Base-by-base conservation (phyloP, 2,329 filamentous ascomycete species). In the Ascochyta rabiei region DNA sequence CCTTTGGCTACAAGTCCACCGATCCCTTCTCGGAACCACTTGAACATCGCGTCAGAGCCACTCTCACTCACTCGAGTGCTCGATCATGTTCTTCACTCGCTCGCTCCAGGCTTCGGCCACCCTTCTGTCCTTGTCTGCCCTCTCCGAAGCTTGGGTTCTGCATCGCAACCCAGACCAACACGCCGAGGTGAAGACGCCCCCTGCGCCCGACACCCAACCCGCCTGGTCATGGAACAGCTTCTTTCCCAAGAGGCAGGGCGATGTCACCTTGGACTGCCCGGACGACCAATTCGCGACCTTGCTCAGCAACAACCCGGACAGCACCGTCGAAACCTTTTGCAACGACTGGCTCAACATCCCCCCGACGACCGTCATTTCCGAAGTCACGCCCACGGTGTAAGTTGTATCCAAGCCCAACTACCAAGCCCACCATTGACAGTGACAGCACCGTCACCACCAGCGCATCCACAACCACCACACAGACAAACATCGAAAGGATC, bases 11-110 rank as follows among this genome's bases (percentile, higher is more conserved):
- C 34, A 24, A 45, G 13, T 46, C 40, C 52, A 45, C 45, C 46
- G 52, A 60, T 53, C 50, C 56, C 53, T 53, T 51, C 54, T 59
- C 53, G 57, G 57, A 51, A 63, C 48, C 48, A 39, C 53, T 40
- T 57, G 50, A 52, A 67, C 60, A 46, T 60, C 62, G 53, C 61
- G 58, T 67, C 60, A 56, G 67, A 69, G 69, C 59, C 58, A 39
- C 63, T 66, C 63, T 68, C 67, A 69, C 63, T 72, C 68, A 59
- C 63, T 70, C 56, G 68, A 65, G 65, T 69, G 63, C 68, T 73
- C 67, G 60, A 66, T 63, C 65, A 73, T 74, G 71, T 63, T 62
- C 56, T 58, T 73, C 62, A 57, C 56, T 68, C 68, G 48, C 64
- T 71, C 67, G n/a, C 56, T 68, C 7, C 50, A 63, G 68, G 69